Conservation (phyloP, 176 grass and related monocot genomes). For the Thalia dealbata region DNA sequence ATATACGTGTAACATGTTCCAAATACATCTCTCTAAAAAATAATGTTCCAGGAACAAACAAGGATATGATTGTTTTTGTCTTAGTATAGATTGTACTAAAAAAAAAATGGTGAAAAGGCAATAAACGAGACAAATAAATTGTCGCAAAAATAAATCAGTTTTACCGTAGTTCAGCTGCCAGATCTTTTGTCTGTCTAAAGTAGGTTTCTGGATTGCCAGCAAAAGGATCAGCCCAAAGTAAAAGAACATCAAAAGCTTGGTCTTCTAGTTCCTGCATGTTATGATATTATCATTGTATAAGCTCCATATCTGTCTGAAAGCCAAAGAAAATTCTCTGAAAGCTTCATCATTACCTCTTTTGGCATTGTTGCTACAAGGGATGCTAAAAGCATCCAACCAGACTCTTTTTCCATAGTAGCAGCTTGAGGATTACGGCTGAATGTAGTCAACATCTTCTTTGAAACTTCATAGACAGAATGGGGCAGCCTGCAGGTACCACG, state of each 20-base stretch:
- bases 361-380: conserved; percentile 94
- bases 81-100: neutral
- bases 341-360: conserved; percentile 57
- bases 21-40: too few species aligned
- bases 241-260: conserved; percentile 95
- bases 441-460: conserved; percentile 75
- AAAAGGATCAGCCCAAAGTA: conserved; percentile 92
- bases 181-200: conserved; percentile 65
- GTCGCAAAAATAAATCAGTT: conserved; percentile 19
- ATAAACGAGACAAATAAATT: neutral
- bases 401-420: conserved; percentile 68
- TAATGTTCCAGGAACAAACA: neutral
- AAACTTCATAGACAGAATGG: conserved; percentile 84
- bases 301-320: neutral
- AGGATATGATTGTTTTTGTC: neutral
- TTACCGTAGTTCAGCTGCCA: conserved; percentile 64
- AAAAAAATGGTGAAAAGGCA: neutral
- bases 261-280: conserved; percentile 75
- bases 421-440: conserved; percentile 76
- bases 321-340: conserved; percentile 5
- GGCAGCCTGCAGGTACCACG: conserved; percentile 39
- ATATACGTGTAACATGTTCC: neutral
- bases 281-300: conserved; percentile 10
- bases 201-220: conserved; percentile 80
- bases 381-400: conserved; percentile 89